Conservation (phyloP, 2,329 filamentous ascomycete species). For the Clonostachys rhizophaga region DNA sequence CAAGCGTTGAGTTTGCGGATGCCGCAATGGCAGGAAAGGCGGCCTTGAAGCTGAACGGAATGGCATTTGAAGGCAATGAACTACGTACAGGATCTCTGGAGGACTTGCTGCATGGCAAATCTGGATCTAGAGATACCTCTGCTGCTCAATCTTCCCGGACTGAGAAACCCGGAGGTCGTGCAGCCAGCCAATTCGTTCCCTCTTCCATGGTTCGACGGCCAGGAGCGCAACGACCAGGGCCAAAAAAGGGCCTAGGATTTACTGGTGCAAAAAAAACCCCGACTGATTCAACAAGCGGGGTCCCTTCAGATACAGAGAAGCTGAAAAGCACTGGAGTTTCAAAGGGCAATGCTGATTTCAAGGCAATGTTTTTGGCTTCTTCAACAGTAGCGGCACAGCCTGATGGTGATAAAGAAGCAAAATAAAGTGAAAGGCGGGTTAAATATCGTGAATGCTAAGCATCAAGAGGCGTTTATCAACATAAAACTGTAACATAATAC, state of each 20-base stretch:
- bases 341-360: conserved; percentile 56
- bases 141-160: too few relatives aligned
- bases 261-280: background rate
- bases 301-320: background rate
- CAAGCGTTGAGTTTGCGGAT: conserved; percentile 77
- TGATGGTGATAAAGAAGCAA: conserved; percentile 5
- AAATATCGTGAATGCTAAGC: too few relatives aligned
- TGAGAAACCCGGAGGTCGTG: too few relatives aligned
- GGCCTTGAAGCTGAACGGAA: conserved; percentile 51
- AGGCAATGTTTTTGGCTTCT: conserved; percentile 39
- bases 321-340: conserved; percentile 16
- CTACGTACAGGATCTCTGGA: conserved; percentile 49
- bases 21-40: conserved; percentile 69
- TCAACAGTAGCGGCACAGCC: background rate
- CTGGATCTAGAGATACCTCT: too few relatives aligned
- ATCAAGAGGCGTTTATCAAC: too few relatives aligned
- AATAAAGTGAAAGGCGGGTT: background rate
- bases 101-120: conserved; percentile 43
- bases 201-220: conserved; percentile 35
- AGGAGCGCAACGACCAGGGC: conserved; percentile 28
- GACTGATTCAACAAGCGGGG: background rate
- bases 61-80: conserved; percentile 47
- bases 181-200: conserved; percentile 33
- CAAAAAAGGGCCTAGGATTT: conserved; percentile 40
- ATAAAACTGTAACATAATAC: too few relatives aligned